Conservation (phyloP, 2,329 filamentous ascomycete species). For the Trichoderma atroviride region DNA sequence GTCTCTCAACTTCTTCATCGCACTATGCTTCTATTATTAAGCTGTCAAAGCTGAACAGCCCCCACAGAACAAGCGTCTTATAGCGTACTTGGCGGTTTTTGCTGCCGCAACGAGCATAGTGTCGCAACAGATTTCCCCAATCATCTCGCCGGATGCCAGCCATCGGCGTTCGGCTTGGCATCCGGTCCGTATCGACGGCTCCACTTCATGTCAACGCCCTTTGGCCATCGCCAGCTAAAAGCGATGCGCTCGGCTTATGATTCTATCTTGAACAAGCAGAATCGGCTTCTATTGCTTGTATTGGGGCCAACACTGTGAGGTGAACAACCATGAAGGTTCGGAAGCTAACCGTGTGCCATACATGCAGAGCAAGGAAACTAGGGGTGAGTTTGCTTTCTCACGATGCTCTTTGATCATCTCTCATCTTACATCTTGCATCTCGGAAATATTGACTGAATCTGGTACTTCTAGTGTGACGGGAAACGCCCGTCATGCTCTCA, state of each 20-base stretch:
- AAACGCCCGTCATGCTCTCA: conserved; percentile 34
- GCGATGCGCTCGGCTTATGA: conserved; percentile 18
- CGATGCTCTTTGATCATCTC: not conserved
- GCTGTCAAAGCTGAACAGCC: not conserved
- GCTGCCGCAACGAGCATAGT: conserved; percentile 17
- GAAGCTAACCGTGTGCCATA: conserved; percentile 33
- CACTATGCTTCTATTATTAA: not conserved
- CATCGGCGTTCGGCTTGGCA: conserved; percentile 14
- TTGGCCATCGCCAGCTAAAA: conserved; percentile 20
- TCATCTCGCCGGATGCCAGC: conserved; percentile 12
- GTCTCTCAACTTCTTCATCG: not conserved
- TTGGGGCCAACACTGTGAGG: not conserved
- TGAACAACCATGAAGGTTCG: conserved; percentile 32
- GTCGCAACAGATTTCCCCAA: conserved; percentile 16
- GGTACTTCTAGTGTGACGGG: conserved; percentile 33
- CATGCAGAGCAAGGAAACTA: conserved; percentile 34
- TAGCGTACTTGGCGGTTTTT: conserved; percentile 26
- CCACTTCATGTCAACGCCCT: conserved; percentile 24
- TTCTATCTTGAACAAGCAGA: conserved; percentile 17
- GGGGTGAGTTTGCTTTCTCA: conserved; percentile 29
- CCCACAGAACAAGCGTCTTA: conserved; percentile 8
- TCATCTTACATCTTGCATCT: not conserved
- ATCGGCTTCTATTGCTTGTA: conserved; percentile 14
- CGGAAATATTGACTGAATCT: conserved; percentile 1
- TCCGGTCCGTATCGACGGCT: conserved; percentile 6